Percentiles rank a stretch among this genome's conserved stretches.
Evolutionary conservation across 129 eudicot species (phyloP).

Genomic region (Escallonia herrerae): DNA sequence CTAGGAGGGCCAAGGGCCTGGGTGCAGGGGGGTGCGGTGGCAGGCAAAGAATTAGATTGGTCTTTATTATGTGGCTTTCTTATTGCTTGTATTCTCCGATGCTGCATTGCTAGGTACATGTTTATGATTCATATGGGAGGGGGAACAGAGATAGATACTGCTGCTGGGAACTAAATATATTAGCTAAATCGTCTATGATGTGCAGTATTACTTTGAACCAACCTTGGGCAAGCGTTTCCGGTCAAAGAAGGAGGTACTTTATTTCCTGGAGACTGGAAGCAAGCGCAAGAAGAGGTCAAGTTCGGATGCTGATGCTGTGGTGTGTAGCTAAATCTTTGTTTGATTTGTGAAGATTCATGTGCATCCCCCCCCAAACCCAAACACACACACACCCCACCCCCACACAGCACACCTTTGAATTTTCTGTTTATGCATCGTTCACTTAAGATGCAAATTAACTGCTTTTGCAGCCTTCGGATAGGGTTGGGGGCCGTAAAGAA

Average conservation of each 20-base stretch:
- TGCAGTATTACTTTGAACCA: conserved; percentile 23
- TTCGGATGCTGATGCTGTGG: conserved; percentile 2
- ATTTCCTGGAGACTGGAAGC: conserved; percentile 17
- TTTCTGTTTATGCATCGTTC: background rate
- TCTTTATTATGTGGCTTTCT: no score
- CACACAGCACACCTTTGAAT: no score
- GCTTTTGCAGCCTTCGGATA: background rate
- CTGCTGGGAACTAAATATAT: background rate
- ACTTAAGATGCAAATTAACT: background rate
- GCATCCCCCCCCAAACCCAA: no score
- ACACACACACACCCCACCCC: no score
- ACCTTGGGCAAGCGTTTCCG: conserved; percentile 6
- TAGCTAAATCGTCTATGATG: background rate
- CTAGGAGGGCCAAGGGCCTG: no score
- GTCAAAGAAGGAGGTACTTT: conserved; percentile 19
- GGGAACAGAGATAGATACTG: background rate
- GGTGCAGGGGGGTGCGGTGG: no score
- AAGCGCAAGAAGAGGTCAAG: conserved; percentile 7
- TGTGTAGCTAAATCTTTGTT: background rate
- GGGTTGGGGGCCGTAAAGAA: background rate
- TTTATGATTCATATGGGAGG: background rate
- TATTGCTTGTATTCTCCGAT: no score
- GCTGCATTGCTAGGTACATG: background rate
- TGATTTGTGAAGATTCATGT: background rate
- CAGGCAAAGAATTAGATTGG: no score